Conservation (phyloP, 108 stramenopile genomes). For the Poteriospumella lacustris region DNA sequence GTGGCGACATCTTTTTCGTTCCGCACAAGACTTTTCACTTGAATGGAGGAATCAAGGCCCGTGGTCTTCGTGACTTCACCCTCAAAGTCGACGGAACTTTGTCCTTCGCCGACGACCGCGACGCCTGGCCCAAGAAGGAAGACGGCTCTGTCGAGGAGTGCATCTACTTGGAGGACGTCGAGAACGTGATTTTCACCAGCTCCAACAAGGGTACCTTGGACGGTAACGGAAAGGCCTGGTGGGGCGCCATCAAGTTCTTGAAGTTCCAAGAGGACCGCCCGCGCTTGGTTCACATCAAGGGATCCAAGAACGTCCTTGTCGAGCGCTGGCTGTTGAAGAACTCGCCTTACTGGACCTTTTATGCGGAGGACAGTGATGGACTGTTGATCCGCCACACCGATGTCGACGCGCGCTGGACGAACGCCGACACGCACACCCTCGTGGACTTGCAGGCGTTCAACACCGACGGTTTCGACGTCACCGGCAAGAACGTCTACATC, state of each 20-base stretch:
- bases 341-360: slow-evolving; percentile 47
- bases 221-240: slow-evolving; percentile 48
- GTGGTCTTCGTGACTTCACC: neutral
- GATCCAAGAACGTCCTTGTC: slow-evolving; percentile 37
- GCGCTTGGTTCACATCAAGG: slow-evolving; percentile 34
- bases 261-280: slow-evolving; percentile 43
- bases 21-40: neutral
- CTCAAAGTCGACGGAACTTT: slow-evolving; percentile 12
- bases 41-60: slow-evolving; percentile 9
- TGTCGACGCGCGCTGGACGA: slow-evolving; percentile 44
- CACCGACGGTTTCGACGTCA: slow-evolving; percentile 57
- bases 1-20: neutral
- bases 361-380: slow-evolving; percentile 32
- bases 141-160: slow-evolving; percentile 18
- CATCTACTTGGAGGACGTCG: slow-evolving; percentile 4
- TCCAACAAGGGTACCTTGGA: slow-evolving; percentile 39
- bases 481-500: slow-evolving; percentile 49
- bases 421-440: slow-evolving; percentile 36
- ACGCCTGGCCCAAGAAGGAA: slow-evolving; percentile 21
- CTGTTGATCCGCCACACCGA: slow-evolving; percentile 40
- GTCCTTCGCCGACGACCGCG: slow-evolving; percentile 8
- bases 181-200: slow-evolving; percentile 17
- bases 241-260: slow-evolving; percentile 55
- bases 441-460: slow-evolving; percentile 57
- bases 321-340: slow-evolving; percentile 49